Percentiles rank a stretch among this genome's conserved stretches.
These are phyloP conservation scores for Forsythia viridissima DNA, from an alignment of 257 asterid species.

Conservation along the genomic window DNA sequence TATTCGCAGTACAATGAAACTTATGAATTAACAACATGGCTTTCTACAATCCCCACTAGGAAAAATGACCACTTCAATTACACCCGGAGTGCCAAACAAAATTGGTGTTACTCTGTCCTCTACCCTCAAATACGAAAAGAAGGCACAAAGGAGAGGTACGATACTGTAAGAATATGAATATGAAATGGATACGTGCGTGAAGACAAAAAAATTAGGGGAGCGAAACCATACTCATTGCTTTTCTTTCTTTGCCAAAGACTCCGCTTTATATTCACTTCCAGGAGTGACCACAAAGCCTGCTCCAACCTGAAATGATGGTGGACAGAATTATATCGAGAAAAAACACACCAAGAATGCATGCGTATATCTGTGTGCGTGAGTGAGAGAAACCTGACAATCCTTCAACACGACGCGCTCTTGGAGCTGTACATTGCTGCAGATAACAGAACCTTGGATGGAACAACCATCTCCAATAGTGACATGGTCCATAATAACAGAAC, in stretches of 20 bases:
- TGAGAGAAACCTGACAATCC: constrained; percentile 81
- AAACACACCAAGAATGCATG: background rate
- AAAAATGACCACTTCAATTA: background rate
- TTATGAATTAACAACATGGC: background rate
- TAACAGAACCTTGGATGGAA: constrained; percentile 85
- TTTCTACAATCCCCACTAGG: background rate
- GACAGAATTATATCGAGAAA: background rate
- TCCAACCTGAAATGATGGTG: constrained; percentile 61
- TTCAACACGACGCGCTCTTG: constrained; percentile 87
- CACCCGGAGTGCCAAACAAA: constrained; percentile 30
- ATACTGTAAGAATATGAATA: background rate
- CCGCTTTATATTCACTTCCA: constrained; percentile 86
- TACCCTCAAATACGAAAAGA: constrained; percentile 8
- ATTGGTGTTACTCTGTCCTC: constrained; percentile 32
- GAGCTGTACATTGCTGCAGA: constrained; percentile 91
- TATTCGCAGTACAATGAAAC: background rate
- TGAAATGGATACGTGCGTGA: background rate
- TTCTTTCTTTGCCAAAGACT: constrained; percentile 88
- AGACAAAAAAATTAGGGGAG: background rate
- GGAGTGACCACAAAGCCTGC: constrained; percentile 85
- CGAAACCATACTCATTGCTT: constrained; percentile 36
- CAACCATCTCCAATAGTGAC: constrained; percentile 92
- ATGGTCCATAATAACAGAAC: constrained; percentile 93
- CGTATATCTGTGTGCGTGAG: background rate
- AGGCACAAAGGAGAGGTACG: background rate